A percentile compares a stretch with the other conserved stretches of the same genome.
Evolutionary conservation across 2,329 filamentous ascomycete species (phyloP).

Genomic region (Cryoendolithus antarcticus): DNA sequence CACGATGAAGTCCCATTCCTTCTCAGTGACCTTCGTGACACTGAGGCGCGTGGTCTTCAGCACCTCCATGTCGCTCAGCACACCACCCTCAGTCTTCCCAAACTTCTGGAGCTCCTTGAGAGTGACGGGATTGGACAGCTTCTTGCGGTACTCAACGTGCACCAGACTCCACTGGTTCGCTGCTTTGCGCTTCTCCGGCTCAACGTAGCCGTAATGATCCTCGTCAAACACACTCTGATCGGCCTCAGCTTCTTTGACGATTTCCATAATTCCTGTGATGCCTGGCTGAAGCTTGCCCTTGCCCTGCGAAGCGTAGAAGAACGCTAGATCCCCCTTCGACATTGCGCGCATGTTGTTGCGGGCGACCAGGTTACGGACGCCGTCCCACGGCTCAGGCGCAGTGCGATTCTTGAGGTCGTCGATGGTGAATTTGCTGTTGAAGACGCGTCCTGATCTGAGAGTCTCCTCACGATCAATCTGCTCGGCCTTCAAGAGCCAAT

Average conservation of each 20-base stretch:
- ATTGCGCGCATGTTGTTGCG: slow-evolving; percentile 85
- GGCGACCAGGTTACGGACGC: slow-evolving; percentile 43
- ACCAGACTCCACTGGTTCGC: slow-evolving; percentile 71
- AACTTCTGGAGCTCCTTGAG: slow-evolving; percentile 60
- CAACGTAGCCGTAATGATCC: slow-evolving; percentile 70
- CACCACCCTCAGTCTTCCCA: slow-evolving; percentile 44
- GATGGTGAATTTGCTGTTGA: slow-evolving; percentile 88
- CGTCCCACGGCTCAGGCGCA: slow-evolving; percentile 83
- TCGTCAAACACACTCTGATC: slow-evolving; percentile 65
- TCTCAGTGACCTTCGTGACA: slow-evolving; percentile 54
- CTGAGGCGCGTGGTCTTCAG: slow-evolving; percentile 72
- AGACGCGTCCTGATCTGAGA: slow-evolving; percentile 58
- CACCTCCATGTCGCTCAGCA: slow-evolving; percentile 56
- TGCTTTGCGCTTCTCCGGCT: slow-evolving; percentile 45
- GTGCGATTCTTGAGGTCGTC: slow-evolving; percentile 66
- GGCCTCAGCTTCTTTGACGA: slow-evolving; percentile 69
- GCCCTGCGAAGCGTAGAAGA: slow-evolving; percentile 95
- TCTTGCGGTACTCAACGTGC: slow-evolving; percentile 74
- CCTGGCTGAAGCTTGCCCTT: slow-evolving; percentile 55
- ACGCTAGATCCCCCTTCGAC: slow-evolving; percentile 82
- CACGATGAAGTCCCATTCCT: slow-evolving; percentile 55
- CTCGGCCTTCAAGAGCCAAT: slow-evolving; percentile 46
- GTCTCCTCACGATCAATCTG: slow-evolving; percentile 69
- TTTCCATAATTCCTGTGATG: slow-evolving; percentile 53
- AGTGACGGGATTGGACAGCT: slow-evolving; percentile 59